Base-by-base conservation (phyloP, 2,329 filamentous ascomycete species). In the Fusarium austroafricanum region DNA sequence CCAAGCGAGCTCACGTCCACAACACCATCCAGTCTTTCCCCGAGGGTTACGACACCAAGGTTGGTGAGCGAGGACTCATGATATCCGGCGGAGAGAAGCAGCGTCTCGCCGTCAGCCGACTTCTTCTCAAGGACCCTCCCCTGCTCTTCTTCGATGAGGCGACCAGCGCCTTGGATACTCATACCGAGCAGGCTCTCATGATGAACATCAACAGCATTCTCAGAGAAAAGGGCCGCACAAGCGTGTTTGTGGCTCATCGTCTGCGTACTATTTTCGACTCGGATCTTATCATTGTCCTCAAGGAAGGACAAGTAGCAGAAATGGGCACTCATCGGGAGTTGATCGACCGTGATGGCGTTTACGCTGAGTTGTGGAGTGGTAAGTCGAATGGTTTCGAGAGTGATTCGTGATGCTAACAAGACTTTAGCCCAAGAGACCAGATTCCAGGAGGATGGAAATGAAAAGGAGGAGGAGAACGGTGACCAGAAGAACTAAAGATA, bases 21-120 rank as follows among this genome's bases (percentile, higher is more conserved):
- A 90, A 96, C 43, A 93, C 91, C 51, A 90, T 97, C 63, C 83
- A 87, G 55, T 83, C 83, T n/a, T 90, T 97, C 77, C 93, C 93
- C 2, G 90, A 94, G n/a, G 93, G 93, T 17, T 97, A 98, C 78
- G 81, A 90, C 21, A 98, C 96, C 20, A 94, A 91, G 79, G 96
- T 98, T 26, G 95, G 95, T 53, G 95, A 97, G 82, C 87, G 95
- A 45, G 94, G 94, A 2, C 90, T 97, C 87, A 97, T 97, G 94
- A 97, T 97, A 43, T 96, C 92, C 1, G 94, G 93, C 4, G 94
- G 94, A 31, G 95, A 97, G 81, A 97, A 97, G 79, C 94, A 97
- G 80, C 88, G 94, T 5, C 82, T 97, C 12, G 95, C 95, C 1
- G 89, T 97, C 23, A 93, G 92, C 26, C 85, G 94, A 42, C 78